Percentiles rank a stretch among this genome's conserved stretches.
These are phyloP conservation scores for Symbiodinium natans DNA, from an alignment of 73 alveolate genomes.

Conservation along the genomic window DNA sequence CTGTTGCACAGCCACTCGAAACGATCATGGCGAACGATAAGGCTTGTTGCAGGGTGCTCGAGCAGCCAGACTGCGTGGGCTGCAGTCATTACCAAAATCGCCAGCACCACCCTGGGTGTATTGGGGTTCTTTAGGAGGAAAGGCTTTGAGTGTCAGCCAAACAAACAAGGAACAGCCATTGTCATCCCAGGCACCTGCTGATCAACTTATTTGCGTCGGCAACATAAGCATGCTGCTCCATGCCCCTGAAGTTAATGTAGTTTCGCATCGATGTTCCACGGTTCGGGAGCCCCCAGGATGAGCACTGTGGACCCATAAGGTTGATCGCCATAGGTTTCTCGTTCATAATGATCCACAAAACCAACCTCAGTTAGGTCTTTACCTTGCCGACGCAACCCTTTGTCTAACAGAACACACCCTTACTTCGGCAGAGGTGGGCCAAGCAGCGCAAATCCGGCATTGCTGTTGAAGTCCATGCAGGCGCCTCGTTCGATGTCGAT, in stretches of 20 bases:
- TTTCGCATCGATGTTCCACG: not conserved
- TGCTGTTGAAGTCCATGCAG: not conserved
- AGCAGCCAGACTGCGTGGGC: not conserved
- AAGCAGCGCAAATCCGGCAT: not conserved
- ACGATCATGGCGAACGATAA: not conserved
- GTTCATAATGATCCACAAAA: not conserved
- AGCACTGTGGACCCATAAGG: not conserved
- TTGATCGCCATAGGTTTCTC: not conserved
- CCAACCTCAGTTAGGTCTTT: not conserved
- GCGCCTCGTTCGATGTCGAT: not conserved
- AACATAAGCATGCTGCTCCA: not conserved
- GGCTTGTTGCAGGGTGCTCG: not conserved
- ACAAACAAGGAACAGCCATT: not conserved
- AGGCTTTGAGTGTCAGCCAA: too few species aligned
- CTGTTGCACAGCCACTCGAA: not conserved
- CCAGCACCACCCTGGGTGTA: not conserved
- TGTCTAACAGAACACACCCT: not conserved
- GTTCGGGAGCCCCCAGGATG: not conserved
- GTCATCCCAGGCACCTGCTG: not conserved
- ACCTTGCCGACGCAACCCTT: not conserved
- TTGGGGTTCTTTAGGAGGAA: too few species aligned
- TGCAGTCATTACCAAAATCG: not conserved
- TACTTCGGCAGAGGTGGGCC: not conserved
- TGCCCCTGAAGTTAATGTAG: not conserved
- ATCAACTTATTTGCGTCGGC: not conserved